phyloP scores from a whole-genome alignment of 768 basidiomycete genomes.

The Sporobolomyces pararoseus region DNA sequence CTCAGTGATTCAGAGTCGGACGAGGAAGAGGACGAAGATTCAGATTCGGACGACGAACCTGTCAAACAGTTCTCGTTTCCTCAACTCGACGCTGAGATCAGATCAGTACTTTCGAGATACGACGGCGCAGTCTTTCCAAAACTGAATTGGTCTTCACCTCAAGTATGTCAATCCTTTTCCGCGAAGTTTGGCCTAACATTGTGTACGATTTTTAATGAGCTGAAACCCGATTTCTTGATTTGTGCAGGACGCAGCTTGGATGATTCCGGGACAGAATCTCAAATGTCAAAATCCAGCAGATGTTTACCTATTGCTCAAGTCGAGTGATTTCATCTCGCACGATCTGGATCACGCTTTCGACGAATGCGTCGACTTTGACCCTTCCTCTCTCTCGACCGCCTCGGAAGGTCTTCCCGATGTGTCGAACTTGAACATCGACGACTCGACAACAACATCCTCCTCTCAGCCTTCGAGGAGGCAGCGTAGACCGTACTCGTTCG shows the following conservation, averaged over 20 bases:
- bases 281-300: constrained; percentile 84
- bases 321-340: constrained; percentile 81
- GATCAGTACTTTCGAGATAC: constrained; percentile 63
- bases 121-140: constrained; percentile 83
- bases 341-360: constrained; percentile 67
- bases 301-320: constrained; percentile 86
- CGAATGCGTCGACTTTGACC: constrained; percentile 53
- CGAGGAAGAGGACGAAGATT: constrained; percentile 21
- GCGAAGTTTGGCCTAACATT: no score
- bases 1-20: constrained; percentile 59
- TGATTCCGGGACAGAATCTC: constrained; percentile 68
- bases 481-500: constrained; percentile 53
- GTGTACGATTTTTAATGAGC: no score
- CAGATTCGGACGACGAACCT: not conserved
- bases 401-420: not conserved
- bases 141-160: constrained; percentile 92
- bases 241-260: constrained; percentile 80
- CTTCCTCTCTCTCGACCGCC: not conserved
- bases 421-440: constrained; percentile 10
- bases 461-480: not conserved
- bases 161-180: constrained; percentile 56
- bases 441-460: not conserved
- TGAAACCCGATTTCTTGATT: not conserved
- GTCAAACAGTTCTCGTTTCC: constrained; percentile 65
- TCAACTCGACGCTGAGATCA: constrained; percentile 69